Conservation (phyloP, 306 rosid species). For the Fragaria vesca region DNA sequence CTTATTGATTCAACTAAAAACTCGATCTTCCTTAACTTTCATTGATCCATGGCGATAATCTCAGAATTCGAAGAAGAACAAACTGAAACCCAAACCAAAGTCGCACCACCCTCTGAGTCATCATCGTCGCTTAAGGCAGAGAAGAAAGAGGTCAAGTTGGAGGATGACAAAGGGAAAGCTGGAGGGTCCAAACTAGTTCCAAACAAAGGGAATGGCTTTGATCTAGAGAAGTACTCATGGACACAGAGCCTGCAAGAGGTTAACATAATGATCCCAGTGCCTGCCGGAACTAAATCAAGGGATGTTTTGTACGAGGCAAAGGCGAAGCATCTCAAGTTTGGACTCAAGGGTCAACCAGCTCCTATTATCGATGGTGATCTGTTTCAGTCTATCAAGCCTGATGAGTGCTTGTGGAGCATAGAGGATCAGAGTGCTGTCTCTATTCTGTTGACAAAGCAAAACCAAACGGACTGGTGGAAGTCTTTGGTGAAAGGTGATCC, state of each 20-base stretch:
- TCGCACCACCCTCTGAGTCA: neutral
- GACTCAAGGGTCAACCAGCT: slow-evolving; percentile 62
- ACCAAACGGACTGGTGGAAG: slow-evolving; percentile 87
- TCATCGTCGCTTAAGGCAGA: neutral
- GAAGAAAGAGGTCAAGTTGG: neutral
- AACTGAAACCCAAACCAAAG: neutral
- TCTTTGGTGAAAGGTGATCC: slow-evolving; percentile 69
- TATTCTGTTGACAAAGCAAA: slow-evolving; percentile 69
- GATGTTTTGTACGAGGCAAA: slow-evolving; percentile 29
- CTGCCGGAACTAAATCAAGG: slow-evolving; percentile 44
- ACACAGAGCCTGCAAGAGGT: slow-evolving; percentile 65
- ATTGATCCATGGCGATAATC: slow-evolving; percentile 4
- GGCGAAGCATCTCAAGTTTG: slow-evolving; percentile 45
- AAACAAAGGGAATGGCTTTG: slow-evolving; percentile 47
- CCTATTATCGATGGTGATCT: slow-evolving; percentile 68
- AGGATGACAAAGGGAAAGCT: neutral
- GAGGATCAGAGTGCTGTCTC: slow-evolving; percentile 57
- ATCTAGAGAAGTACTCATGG: slow-evolving; percentile 68
- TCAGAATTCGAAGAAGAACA: neutral
- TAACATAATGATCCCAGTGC: slow-evolving; percentile 48
- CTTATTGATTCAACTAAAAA: neutral
- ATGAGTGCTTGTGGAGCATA: slow-evolving; percentile 66
- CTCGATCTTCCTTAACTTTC: neutral
- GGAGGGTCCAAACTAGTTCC: slow-evolving; percentile 40
- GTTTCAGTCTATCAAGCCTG: slow-evolving; percentile 49